phyloP scores from a whole-genome alignment of 2,329 filamentous ascomycete species.

The Claviceps sorghi region DNA sequence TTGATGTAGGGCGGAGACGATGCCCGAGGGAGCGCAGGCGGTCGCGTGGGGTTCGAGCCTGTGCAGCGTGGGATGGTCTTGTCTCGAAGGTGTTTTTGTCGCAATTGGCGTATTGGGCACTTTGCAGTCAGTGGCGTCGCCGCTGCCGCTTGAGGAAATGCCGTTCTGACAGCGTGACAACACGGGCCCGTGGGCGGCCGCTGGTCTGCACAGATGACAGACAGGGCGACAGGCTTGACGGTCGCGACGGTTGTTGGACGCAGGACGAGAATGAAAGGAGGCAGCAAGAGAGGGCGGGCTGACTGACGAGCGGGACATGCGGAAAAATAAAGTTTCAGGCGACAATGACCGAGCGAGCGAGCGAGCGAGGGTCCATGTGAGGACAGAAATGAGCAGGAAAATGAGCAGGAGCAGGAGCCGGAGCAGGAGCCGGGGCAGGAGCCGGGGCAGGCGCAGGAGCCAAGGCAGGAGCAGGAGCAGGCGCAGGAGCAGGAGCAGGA shows the following conservation, averaged over 20 bases:
- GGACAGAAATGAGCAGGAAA: neutral
- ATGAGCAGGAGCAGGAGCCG: neutral
- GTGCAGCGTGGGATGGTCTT: neutral
- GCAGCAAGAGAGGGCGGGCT: neutral
- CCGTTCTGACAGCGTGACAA: neutral
- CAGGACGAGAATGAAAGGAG: neutral
- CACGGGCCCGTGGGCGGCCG: neutral
- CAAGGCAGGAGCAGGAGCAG: neutral
- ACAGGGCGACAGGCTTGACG: neutral
- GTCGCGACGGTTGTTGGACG: neutral
- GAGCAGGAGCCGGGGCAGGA: neutral
- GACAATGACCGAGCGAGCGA: neutral
- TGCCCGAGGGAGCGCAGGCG: conserved; percentile 2
- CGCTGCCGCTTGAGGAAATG: conserved; percentile 1
- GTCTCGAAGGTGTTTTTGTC: neutral
- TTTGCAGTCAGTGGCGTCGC: conserved; percentile 1
- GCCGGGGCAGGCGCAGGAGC: neutral
- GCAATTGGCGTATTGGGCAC: neutral
- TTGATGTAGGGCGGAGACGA: neutral
- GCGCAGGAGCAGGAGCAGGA: neutral
- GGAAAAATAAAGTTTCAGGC: conserved; percentile 4
- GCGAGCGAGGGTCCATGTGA: neutral
- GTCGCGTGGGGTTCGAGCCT: neutral
- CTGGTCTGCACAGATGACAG: neutral
- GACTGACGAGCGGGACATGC: neutral